A percentile compares a stretch with the other conserved stretches of the same genome.
Evolutionary conservation across 768 basidiomycete species (phyloP).

Genomic region (Lactifluus pinguis): DNA sequence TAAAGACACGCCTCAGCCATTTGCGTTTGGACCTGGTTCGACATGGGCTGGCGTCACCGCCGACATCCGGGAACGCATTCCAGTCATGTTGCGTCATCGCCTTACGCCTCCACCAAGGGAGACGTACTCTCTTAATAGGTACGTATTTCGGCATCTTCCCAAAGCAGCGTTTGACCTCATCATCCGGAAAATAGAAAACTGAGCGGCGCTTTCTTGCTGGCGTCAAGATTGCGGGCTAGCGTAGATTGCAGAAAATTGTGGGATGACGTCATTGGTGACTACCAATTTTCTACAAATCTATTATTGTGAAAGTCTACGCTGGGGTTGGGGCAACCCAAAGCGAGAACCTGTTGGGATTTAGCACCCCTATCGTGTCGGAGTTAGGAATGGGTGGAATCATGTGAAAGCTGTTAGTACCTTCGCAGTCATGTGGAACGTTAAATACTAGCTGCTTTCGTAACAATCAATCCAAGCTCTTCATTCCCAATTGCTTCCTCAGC

Average conservation of each 20-base stretch:
- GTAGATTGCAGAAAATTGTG: slow-evolving; percentile 70
- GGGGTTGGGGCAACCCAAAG: not conserved
- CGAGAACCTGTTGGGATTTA: not conserved
- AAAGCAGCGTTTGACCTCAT: not conserved
- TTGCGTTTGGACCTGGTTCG: slow-evolving; percentile 65
- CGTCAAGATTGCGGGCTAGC: slow-evolving; percentile 60
- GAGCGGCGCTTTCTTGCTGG: slow-evolving; percentile 74
- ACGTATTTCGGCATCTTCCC: slow-evolving; percentile 16
- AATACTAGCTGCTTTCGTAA: too few relatives aligned
- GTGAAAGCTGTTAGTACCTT: too few relatives aligned
- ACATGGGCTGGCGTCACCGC: slow-evolving; percentile 64
- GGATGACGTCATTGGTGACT: slow-evolving; percentile 50
- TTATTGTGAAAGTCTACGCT: slow-evolving; percentile 6
- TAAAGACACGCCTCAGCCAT: slow-evolving; percentile 51
- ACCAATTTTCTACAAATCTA: slow-evolving; percentile 24
- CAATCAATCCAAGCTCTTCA: too few relatives aligned
- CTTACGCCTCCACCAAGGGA: slow-evolving; percentile 90
- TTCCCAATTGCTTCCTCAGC: too few relatives aligned
- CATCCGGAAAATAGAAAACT: slow-evolving; percentile 47
- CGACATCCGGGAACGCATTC: slow-evolving; percentile 72
- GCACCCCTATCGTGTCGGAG: too few relatives aligned
- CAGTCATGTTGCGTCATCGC: slow-evolving; percentile 81
- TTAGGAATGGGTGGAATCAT: too few relatives aligned
- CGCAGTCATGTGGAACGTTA: too few relatives aligned
- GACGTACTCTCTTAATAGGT: slow-evolving; percentile 92